Evolutionary conservation across 306 rosid genomes (phyloP).

Genomic region (Betula pendula): DNA sequence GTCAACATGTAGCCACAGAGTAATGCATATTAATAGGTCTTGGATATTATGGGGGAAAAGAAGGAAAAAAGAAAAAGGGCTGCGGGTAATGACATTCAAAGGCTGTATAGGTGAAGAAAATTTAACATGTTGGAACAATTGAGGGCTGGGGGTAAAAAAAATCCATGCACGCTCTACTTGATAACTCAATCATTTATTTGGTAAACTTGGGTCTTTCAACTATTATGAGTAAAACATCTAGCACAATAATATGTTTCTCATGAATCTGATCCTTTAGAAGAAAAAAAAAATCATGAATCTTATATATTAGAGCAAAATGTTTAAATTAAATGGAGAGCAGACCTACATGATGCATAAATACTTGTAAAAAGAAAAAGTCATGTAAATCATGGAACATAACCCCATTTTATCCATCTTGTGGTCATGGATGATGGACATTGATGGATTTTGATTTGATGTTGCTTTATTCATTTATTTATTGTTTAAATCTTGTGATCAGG

Average conservation of each 20-base stretch:
- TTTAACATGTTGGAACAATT: not conserved
- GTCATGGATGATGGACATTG: not conserved
- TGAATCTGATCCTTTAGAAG: not conserved
- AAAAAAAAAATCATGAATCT: not conserved
- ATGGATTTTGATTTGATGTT: not conserved
- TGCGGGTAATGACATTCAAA: not conserved
- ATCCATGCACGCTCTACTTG: not conserved
- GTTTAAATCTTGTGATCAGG: constrained; percentile 48
- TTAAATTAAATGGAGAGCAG: not conserved
- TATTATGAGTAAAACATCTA: not conserved
- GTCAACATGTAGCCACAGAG: not conserved
- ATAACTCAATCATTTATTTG: not conserved
- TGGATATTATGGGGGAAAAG: not conserved
- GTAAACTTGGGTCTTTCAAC: not conserved
- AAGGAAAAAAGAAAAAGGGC: not conserved
- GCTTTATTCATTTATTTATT: constrained; percentile 5
- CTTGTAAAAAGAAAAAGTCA: not conserved
- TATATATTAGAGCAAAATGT: not conserved
- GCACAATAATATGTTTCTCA: not conserved
- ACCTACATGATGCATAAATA: not conserved
- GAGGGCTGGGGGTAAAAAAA: not conserved
- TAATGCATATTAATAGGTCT: not conserved
- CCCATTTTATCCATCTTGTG: not conserved
- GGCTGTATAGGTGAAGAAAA: not conserved
- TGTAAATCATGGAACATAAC: not conserved